Conservation (phyloP, 495 filamentous ascomycete genomes). For the Podospora sp. region DNA sequence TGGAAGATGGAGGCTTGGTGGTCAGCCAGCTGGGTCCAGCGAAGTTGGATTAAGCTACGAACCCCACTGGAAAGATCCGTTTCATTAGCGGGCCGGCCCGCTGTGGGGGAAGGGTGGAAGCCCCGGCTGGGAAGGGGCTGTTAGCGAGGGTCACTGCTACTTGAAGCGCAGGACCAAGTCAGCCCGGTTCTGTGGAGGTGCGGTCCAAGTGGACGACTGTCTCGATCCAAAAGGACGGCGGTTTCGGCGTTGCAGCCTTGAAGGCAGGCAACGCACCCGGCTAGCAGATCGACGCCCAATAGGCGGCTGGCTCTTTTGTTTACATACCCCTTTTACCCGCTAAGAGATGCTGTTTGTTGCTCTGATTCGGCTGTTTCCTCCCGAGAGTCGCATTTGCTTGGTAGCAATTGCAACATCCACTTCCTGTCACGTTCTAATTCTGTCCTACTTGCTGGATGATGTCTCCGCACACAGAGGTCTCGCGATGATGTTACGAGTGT, state of each 20-base stretch:
- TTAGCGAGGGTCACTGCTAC: not conserved
- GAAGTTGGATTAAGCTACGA: not conserved
- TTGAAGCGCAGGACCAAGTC: not conserved
- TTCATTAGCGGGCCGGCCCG: not conserved
- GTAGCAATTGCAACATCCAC: too few relatives aligned
- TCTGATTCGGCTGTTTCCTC: not conserved
- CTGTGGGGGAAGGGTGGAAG: not conserved
- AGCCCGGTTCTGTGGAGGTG: not conserved
- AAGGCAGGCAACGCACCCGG: not conserved
- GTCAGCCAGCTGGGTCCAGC: not conserved
- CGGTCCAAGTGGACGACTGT: not conserved
- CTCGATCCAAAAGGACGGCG: not conserved
- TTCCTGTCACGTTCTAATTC: too few relatives aligned
- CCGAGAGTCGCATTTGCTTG: not conserved
- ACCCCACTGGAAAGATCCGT: not conserved
- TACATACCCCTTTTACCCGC: not conserved
- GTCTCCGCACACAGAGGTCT: too few relatives aligned
- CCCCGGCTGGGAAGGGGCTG: not conserved
- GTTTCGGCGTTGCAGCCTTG: not conserved
- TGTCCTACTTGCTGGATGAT: too few relatives aligned
- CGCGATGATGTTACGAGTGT: too few relatives aligned
- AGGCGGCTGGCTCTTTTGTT: not conserved
- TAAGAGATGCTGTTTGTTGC: not conserved
- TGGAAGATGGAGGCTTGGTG: not conserved
- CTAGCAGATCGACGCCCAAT: not conserved